Percentiles rank a stretch among this genome's conserved stretches.
phyloP scores from a whole-genome alignment of 2,329 filamentous ascomycete species.

The Phaeosphaeriaceae sp. region DNA sequence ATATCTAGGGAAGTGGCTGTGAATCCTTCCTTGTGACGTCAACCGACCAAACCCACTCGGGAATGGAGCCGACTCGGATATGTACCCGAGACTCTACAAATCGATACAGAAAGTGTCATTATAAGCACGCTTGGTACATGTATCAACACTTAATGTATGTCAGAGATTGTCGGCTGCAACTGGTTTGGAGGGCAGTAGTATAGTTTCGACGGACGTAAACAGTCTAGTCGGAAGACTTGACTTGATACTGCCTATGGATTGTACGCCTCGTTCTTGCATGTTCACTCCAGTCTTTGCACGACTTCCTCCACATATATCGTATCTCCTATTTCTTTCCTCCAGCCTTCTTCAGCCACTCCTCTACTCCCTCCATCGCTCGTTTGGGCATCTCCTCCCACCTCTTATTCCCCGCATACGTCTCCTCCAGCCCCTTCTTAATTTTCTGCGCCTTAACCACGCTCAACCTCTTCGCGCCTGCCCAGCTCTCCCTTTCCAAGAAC shows the following conservation, averaged over 20 bases:
- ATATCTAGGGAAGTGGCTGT: background rate
- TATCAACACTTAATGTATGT: no score
- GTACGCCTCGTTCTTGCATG: no score
- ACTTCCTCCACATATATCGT: no score
- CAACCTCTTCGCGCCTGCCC: constrained; percentile 36
- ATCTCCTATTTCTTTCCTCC: background rate
- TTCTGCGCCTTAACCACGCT: constrained; percentile 31
- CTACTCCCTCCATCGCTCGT: constrained; percentile 18
- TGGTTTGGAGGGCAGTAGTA: no score
- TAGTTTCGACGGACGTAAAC: no score
- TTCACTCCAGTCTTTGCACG: no score
- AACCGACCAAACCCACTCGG: background rate
- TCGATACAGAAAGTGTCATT: no score
- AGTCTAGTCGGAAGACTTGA: no score
- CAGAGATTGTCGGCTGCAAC: no score
- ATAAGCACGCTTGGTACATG: no score
- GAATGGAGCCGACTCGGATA: background rate
- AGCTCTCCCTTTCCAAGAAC: constrained; percentile 32
- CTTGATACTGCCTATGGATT: no score
- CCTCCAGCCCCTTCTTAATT: constrained; percentile 26
- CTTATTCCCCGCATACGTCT: constrained; percentile 26
- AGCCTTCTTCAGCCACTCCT: constrained; percentile 29
- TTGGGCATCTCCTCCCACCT: constrained; percentile 25
- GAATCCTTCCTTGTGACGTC: background rate
- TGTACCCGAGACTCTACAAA: background rate